Base-by-base conservation (phyloP, 805 yeast genomes). In the Metschnikowia gruessii region DNA sequence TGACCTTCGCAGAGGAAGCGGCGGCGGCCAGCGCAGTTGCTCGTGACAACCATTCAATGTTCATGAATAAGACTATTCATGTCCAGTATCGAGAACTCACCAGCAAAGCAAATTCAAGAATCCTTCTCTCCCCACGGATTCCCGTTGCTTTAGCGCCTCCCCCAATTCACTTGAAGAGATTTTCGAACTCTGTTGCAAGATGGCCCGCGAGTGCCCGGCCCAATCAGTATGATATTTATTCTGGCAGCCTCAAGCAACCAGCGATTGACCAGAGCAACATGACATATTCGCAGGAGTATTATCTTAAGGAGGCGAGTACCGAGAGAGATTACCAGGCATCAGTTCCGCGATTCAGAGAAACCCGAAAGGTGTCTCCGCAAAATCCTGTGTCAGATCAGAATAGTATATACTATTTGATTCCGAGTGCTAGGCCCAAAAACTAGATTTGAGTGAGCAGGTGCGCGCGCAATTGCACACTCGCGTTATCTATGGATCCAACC, bases 1-100 rank as follows among this genome's bases (percentile, higher is more conserved):
- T 89, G 50, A 79, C 79, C 48, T 89, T 70, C 58, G 72, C 70
- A 30, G 70, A 75, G 10, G 90, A 84, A 55, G 75, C 76, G 18
- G 80, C 94, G 18, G 95, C 96, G 7, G 95, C 94, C 4, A 75
- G 87, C 40, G 96, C 96, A 1, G 87, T 89, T 44, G 95, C 88
- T 63, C 75, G 82, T 51, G 94, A 87, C 60, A 88, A 90, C 60
- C 95, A 88, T 65, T 75, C 95, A 2, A 77, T 83, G 62, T 81
- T 89, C 59, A 68, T 80, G 57, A 81, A 79, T 48, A 83, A 77
- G 61, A 84, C 92, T 8, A 85, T 89, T 73, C 94, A 86, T 63
- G 96, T 89, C 39, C 95, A 87, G 64, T 87, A 84, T 61, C 78
- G 87, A 47, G 94, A 86, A 61, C 64, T 81, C n/a, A 44, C 57